Percentiles rank a stretch among this genome's conserved stretches.
Evolutionary conservation across 2,329 filamentous ascomycete species (phyloP).

Genomic region (Botryosphaeria dothidea): DNA sequence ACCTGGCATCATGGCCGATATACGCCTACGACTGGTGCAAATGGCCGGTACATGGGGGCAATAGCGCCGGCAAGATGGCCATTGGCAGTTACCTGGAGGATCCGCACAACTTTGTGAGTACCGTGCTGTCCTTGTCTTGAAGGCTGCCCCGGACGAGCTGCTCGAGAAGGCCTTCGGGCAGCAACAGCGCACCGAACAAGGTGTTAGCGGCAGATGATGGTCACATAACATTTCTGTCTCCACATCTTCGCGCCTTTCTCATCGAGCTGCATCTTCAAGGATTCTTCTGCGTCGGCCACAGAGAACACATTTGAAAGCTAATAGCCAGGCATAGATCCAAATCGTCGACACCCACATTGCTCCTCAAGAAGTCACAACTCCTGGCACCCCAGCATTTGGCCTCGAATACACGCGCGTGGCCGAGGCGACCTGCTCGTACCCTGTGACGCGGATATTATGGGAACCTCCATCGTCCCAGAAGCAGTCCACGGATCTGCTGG

Average conservation of each 20-base stretch:
- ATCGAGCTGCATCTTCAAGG: too few species aligned
- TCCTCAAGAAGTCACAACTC: conserved; percentile 66
- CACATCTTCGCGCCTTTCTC: too few species aligned
- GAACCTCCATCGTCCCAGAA: conserved; percentile 94
- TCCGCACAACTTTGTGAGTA: conserved; percentile 89
- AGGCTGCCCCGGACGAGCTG: neutral
- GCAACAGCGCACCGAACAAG: neutral
- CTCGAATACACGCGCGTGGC: conserved; percentile 92
- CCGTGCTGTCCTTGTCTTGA: neutral
- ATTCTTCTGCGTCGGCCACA: too few species aligned
- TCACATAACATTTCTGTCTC: too few species aligned
- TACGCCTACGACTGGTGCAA: conserved; percentile 99
- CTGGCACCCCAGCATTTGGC: conserved; percentile 70
- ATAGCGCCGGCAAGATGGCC: conserved; percentile 86
- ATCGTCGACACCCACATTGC: conserved; percentile 85
- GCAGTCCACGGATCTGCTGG: conserved; percentile 89
- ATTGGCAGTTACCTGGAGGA: conserved; percentile 96
- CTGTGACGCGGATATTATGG: conserved; percentile 93
- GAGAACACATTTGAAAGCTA: too few species aligned
- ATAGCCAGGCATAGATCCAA: conserved; percentile 69
- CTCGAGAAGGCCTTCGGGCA: neutral
- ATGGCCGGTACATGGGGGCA: conserved; percentile 72
- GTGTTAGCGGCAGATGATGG: too few species aligned
- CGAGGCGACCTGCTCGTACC: conserved; percentile 96
- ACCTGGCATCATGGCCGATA: conserved; percentile 89